Conservation (phyloP, 1,284 basidiomycete genomes). For the Lentinus polychrous region DNA sequence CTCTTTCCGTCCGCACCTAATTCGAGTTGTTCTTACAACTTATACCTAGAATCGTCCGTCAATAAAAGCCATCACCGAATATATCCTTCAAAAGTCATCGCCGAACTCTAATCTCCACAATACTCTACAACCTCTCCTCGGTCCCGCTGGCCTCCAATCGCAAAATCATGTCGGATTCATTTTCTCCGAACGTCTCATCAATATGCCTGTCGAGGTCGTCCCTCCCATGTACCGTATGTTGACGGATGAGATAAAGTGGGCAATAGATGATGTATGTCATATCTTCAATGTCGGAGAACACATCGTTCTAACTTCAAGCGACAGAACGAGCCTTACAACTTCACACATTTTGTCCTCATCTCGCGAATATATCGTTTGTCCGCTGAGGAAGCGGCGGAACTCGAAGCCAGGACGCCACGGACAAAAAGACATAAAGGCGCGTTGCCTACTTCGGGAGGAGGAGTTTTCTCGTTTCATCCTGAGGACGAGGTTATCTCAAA, state of each 20-base stretch:
- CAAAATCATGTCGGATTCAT: constrained; percentile 68
- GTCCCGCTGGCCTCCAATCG: constrained; percentile 26
- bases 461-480: constrained; percentile 73
- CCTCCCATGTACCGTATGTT: constrained; percentile 90
- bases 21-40: background rate
- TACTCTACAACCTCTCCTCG: constrained; percentile 47
- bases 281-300: constrained; percentile 2
- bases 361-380: constrained; percentile 70
- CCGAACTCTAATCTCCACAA: constrained; percentile 42
- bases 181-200: constrained; percentile 81
- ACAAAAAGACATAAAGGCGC: constrained; percentile 33
- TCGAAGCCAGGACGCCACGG: constrained; percentile 26
- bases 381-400: constrained; percentile 49
- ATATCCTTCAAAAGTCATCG: constrained; percentile 36
- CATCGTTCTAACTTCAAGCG: constrained; percentile 1
- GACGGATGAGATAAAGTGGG: constrained; percentile 69
- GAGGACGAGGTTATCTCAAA: constrained; percentile 76
- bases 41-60: constrained; percentile 56
- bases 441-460: constrained; percentile 31
- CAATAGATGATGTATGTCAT: constrained; percentile 51
- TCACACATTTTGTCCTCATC: constrained; percentile 67
- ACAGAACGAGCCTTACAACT: constrained; percentile 62
- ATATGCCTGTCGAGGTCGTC: constrained; percentile 88
- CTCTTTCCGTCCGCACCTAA: background rate
- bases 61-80: constrained; percentile 65